A percentile compares a stretch with the other conserved stretches of the same genome.
Evolutionary conservation across 768 basidiomycete genomes (phyloP).

Genomic region (Tylopilus felleus): DNA sequence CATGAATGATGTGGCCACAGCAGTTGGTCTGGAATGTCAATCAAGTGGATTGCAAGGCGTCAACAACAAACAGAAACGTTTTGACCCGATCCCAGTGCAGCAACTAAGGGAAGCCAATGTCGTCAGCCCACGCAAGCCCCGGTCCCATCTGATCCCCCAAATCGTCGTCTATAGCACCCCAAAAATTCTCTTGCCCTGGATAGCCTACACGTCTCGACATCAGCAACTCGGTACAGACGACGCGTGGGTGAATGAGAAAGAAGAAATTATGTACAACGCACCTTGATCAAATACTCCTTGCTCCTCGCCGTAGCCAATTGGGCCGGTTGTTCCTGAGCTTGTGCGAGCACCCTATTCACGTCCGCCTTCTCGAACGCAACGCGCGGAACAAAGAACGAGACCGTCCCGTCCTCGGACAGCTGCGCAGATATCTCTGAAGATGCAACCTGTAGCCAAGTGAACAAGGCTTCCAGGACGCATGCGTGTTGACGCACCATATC

Average conservation of each 20-base stretch:
- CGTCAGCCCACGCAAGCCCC: slow-evolving; percentile 26
- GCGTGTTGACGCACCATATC: slow-evolving; percentile 63
- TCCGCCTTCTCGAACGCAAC: slow-evolving; percentile 57
- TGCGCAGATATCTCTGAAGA: slow-evolving; percentile 64
- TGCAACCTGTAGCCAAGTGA: slow-evolving; percentile 54
- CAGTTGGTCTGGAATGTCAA: no score
- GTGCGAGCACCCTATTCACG: slow-evolving; percentile 54
- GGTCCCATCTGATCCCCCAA: slow-evolving; percentile 19
- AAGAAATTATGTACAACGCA: no score
- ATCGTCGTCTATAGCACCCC: slow-evolving; percentile 30
- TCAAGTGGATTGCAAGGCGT: no score
- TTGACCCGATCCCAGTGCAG: no score
- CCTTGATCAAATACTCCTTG: slow-evolving; percentile 74
- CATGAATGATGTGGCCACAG: no score
- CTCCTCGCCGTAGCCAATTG: slow-evolving; percentile 46
- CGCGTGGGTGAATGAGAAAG: no score
- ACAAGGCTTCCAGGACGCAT: background rate
- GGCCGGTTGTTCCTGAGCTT: slow-evolving; percentile 47
- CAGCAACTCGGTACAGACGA: no score
- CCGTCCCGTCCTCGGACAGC: slow-evolving; percentile 65
- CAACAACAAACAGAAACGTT: no score
- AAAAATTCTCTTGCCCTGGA: slow-evolving; percentile 31
- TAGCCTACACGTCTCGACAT: slow-evolving; percentile 14
- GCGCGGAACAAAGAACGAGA: slow-evolving; percentile 67
- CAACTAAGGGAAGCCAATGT: slow-evolving; percentile 18